Conservation (phyloP, 1,284 basidiomycete genomes). For the Meira nashicola region DNA sequence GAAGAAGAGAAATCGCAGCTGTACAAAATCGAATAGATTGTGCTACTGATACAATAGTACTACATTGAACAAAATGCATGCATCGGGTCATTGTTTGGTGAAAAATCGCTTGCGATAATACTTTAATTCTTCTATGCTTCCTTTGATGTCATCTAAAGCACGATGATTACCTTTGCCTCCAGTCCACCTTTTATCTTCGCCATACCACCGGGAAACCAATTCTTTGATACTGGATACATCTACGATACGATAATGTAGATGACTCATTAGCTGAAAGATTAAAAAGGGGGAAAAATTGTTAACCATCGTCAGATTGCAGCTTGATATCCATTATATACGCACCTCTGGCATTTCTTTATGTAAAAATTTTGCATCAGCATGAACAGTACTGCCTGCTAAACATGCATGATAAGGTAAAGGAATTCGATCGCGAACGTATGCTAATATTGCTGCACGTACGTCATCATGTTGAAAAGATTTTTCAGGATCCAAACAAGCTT, state of each 20-base stretch:
- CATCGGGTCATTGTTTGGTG: not conserved
- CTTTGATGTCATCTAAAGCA: constrained; percentile 70
- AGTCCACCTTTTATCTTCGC: constrained; percentile 53
- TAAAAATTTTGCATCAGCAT: constrained; percentile 70
- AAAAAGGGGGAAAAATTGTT: constrained; percentile 15
- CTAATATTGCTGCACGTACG: constrained; percentile 53
- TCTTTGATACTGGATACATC: constrained; percentile 66
- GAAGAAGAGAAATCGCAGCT: not conserved
- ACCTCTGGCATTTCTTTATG: constrained; percentile 69
- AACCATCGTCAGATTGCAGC: not conserved
- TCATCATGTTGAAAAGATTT: constrained; percentile 49
- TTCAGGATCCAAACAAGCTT: constrained; percentile 20
- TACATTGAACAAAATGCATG: not conserved
- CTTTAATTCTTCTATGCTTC: constrained; percentile 60
- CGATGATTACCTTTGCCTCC: constrained; percentile 45
- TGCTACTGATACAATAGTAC: not conserved
- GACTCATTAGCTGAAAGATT: constrained; percentile 31
- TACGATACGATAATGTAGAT: constrained; percentile 58
- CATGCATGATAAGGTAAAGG: constrained; percentile 59
- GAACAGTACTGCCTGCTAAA: constrained; percentile 75
- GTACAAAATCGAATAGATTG: not conserved
- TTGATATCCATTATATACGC: not conserved
- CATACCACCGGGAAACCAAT: constrained; percentile 73
- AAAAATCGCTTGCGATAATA: constrained; percentile 6
- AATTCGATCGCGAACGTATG: constrained; percentile 56